Conservation (phyloP, 257 asterid genomes). For the Datura wrightii region DNA sequence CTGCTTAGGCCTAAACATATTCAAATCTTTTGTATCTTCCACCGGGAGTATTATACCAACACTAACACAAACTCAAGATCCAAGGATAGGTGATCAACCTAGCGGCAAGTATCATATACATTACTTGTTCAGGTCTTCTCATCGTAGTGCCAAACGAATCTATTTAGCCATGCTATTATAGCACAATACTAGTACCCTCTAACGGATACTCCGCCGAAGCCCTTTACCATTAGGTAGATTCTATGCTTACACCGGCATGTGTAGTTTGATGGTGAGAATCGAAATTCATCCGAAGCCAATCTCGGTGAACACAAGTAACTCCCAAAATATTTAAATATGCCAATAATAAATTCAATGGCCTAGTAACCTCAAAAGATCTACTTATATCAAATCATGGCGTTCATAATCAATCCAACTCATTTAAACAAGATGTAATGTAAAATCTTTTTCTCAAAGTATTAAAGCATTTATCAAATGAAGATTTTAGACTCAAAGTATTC, state of each 20-base stretch:
- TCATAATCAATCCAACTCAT: neutral
- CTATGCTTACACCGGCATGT: neutral
- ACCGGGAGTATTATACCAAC: neutral
- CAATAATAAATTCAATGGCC: neutral
- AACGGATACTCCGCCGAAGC: neutral
- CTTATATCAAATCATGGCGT: neutral
- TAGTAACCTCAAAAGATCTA: neutral
- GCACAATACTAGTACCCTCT: neutral
- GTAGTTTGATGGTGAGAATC: neutral
- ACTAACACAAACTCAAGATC: neutral
- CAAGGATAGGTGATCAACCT: neutral
- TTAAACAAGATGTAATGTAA: neutral
- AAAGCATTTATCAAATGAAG: neutral
- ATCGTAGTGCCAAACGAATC: neutral
- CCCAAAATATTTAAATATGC: neutral
- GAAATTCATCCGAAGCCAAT: neutral
- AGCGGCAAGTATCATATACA: neutral
- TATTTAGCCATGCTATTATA: neutral
- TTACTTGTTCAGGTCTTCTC: neutral
- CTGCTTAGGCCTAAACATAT: neutral
- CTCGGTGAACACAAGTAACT: neutral
- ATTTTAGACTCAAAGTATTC: neutral
- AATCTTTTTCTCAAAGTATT: neutral
- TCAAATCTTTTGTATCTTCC: neutral
- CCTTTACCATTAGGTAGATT: neutral